Base-by-base conservation (phyloP, 192 early-diverging fungal genomes). In the Podila minutissima region DNA sequence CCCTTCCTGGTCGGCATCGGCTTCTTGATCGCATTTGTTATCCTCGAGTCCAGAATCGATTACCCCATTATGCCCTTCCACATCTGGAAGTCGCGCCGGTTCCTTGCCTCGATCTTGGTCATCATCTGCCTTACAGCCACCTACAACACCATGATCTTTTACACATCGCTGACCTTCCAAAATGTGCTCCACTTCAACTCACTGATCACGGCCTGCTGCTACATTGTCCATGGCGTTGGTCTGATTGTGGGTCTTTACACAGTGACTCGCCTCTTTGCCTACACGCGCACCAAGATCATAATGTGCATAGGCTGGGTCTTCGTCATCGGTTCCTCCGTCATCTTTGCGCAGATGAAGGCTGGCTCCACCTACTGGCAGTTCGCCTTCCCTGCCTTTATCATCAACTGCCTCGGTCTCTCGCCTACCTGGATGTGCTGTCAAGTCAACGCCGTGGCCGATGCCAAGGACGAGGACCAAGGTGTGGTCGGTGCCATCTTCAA, bases 91-190 rank as follows among this genome's bases (percentile, higher is more conserved):
- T 77, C 74, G 5, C 79, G 74, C 12, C 65, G 84, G 0, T 86
- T 88, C 68, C 66, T 59, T 3, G 66, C 85, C 49, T 72, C 71
- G 9, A 81, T 86, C 32, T 24, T 67, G 11, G 17, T 79, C 41
- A 72, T 72, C 38, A 67, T 68, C 55, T 69, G 75, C 11, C 38
- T 67, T 55, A 78, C 68, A 10, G 68, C 75, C 4, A 66, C 68
- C 4, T 88, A 86, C 65, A 74, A 64, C 41, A 72, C 68, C 12
- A 79, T 86, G 69, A 78, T 84, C 41, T 88, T 86, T 49, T 81
- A 65, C 53, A 63, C 82, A 0, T 86, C 86, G 1, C 59, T 88
- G 46, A 84, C 82, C 61, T 88, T 88, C 74, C 83, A 88, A 62
- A 74, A 83, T 17, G 74, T 83, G 10, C 66, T 75, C 37, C 11